Percentiles rank a stretch among this genome's conserved stretches.
Evolutionary conservation across 345 rosid species (phyloP).

Genomic region (Gossypium rotundifolium): DNA sequence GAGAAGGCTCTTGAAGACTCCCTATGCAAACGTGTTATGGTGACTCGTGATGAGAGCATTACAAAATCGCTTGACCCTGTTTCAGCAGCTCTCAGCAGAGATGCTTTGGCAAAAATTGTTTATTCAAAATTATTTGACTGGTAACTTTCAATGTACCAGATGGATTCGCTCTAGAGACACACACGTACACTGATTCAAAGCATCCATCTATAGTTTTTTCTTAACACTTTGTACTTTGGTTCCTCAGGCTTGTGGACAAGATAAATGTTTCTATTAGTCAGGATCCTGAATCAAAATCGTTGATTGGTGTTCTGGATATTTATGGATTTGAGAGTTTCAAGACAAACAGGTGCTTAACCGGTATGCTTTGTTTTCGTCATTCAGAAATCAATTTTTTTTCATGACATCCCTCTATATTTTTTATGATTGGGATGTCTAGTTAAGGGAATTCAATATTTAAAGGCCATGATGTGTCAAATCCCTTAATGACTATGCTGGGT

Average conservation of each 20-base stretch:
- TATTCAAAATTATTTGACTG: conserved; percentile 95
- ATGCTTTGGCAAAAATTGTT: conserved; percentile 90
- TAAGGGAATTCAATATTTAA: conserved; percentile 1
- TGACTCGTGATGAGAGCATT: conserved; percentile 94
- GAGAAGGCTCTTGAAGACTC: conserved; percentile 81
- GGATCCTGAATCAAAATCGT: conserved; percentile 69
- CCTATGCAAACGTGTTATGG: conserved; percentile 89
- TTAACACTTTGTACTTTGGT: conserved; percentile 14
- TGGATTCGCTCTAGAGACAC: conserved; percentile 9
- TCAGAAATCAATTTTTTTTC: conserved; percentile 7
- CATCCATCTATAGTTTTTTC: background rate
- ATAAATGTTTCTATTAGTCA: conserved; percentile 88
- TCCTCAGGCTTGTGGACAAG: conserved; percentile 81
- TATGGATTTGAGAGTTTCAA: conserved; percentile 99
- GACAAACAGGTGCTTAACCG: conserved; percentile 99
- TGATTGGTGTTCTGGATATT: conserved; percentile 94
- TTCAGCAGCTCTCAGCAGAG: conserved; percentile 77
- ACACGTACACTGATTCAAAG: background rate
- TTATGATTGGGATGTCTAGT: conserved; percentile 2
- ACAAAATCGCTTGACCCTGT: conserved; percentile 88
- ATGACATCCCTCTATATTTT: conserved; percentile 7
- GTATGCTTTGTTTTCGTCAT: conserved; percentile 73
- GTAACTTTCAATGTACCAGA: conserved; percentile 32
- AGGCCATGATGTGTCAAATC: background rate
- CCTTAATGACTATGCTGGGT: background rate